Conservation (phyloP, 2,329 filamentous ascomycete genomes). For the Pseudogymnoascus sp. region DNA sequence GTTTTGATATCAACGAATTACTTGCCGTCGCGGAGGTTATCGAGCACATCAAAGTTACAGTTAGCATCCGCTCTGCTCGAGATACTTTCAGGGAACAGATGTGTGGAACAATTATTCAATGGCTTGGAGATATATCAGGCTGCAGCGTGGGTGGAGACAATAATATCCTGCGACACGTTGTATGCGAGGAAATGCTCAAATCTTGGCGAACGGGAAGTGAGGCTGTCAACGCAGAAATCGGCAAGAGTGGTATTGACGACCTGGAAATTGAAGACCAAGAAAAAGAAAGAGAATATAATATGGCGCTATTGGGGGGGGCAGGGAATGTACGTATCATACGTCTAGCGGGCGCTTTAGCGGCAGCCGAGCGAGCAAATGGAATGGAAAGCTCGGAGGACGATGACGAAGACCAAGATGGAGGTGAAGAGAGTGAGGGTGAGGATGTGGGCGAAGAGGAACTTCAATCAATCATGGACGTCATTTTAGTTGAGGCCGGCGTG, state of each 20-base stretch:
- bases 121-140: slow-evolving; percentile 86
- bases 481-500: slow-evolving; percentile 46
- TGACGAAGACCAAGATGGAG: slow-evolving; percentile 51
- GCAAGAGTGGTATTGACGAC: slow-evolving; percentile 72
- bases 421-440: slow-evolving; percentile 27
- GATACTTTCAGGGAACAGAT: slow-evolving; percentile 98
- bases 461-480: slow-evolving; percentile 32
- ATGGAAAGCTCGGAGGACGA: slow-evolving; percentile 19
- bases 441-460: slow-evolving; percentile 19
- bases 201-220: slow-evolving; percentile 81
- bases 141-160: slow-evolving; percentile 77
- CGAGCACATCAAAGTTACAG: slow-evolving; percentile 91
- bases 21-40: slow-evolving; percentile 75
- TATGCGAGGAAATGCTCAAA: slow-evolving; percentile 87
- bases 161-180: slow-evolving; percentile 65
- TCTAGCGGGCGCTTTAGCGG: slow-evolving; percentile 12
- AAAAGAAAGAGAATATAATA: slow-evolving; percentile 5
- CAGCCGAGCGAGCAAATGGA: slow-evolving; percentile 16
- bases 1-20: slow-evolving; percentile 61
- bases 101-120: slow-evolving; percentile 96
- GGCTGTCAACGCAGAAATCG: slow-evolving; percentile 69
- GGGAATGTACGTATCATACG: background rate
- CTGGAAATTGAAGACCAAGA: slow-evolving; percentile 47
- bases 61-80: slow-evolving; percentile 84
- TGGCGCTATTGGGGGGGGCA: too few species aligned